These are phyloP conservation scores for Digitaria exilis DNA, from an alignment of 202 grass and related monocot species.

Conservation along the genomic window DNA sequence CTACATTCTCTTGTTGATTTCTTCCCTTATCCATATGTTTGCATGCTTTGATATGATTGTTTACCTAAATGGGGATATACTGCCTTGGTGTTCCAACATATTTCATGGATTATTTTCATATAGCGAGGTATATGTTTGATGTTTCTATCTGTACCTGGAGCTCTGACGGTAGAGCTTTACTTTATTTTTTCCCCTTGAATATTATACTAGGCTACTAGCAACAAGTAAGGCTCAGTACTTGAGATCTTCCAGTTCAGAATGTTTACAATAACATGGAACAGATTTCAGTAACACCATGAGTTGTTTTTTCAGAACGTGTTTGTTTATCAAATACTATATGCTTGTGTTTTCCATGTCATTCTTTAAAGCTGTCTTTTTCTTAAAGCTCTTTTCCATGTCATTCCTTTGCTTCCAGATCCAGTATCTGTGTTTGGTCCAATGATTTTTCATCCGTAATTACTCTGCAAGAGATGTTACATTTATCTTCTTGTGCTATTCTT, in stretches of 20 bases:
- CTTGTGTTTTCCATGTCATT: background rate
- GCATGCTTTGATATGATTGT: background rate
- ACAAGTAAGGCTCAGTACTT: background rate
- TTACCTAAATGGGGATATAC: background rate
- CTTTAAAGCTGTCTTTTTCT: background rate
- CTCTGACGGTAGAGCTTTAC: background rate
- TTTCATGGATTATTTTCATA: background rate
- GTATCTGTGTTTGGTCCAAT: background rate
- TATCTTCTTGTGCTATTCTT: background rate
- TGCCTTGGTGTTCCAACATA: background rate
- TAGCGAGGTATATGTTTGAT: background rate
- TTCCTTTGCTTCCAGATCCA: background rate
- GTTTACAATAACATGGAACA: background rate
- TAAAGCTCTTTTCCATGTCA: no score
- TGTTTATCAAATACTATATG: background rate
- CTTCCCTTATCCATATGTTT: background rate
- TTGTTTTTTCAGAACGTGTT: background rate
- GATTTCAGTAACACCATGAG: background rate
- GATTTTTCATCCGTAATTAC: background rate
- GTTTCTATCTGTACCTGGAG: background rate
- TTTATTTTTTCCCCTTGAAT: slow-evolving; percentile 14
- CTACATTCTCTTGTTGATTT: slow-evolving; percentile 30
- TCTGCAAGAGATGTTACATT: background rate
- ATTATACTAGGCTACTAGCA: background rate
- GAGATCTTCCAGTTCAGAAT: background rate